Conservation (phyloP, 495 filamentous ascomycete genomes). For the Acidomyces sp. region DNA sequence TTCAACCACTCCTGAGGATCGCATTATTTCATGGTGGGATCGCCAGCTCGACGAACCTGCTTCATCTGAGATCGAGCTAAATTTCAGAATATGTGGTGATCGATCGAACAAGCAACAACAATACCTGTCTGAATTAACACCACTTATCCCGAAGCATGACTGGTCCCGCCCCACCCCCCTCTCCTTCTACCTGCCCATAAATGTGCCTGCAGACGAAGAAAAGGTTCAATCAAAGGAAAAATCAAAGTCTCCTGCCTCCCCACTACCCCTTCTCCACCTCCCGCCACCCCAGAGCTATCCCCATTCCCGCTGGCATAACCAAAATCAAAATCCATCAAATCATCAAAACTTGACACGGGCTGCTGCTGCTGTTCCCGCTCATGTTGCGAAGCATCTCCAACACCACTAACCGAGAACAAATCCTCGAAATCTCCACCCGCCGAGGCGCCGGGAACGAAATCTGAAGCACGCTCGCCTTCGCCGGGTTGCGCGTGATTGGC, state of each 20-base stretch:
- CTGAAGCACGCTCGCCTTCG: constrained; percentile 7
- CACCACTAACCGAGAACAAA: neutral
- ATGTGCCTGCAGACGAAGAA: too few species aligned
- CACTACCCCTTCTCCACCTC: constrained; percentile 1
- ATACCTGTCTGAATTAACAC: too few species aligned
- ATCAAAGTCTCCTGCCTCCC: constrained; percentile 7
- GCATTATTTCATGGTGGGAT: too few species aligned
- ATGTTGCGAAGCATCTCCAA: neutral
- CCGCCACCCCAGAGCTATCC: neutral
- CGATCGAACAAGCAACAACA: too few species aligned
- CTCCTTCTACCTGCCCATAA: too few species aligned
- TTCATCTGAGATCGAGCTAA: too few species aligned
- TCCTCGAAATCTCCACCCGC: neutral
- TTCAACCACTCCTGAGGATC: too few species aligned
- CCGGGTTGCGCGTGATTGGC: constrained; percentile 9
- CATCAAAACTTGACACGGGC: constrained; percentile 9
- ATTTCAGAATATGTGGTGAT: too few species aligned
- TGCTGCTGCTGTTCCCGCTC: too few species aligned
- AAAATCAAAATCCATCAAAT: constrained; percentile 19
- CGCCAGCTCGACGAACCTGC: too few species aligned
- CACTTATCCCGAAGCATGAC: too few species aligned
- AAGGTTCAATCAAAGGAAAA: constrained; percentile 14
- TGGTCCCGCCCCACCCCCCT: too few species aligned
- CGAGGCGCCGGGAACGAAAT: constrained; percentile 3
- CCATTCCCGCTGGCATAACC: constrained; percentile 2